A percentile compares a stretch with the other conserved stretches of the same genome.
These are phyloP conservation scores for Cutaneotrichosporon cutaneum DNA, from an alignment of 1,284 basidiomycete genomes.

Conservation along the genomic window DNA sequence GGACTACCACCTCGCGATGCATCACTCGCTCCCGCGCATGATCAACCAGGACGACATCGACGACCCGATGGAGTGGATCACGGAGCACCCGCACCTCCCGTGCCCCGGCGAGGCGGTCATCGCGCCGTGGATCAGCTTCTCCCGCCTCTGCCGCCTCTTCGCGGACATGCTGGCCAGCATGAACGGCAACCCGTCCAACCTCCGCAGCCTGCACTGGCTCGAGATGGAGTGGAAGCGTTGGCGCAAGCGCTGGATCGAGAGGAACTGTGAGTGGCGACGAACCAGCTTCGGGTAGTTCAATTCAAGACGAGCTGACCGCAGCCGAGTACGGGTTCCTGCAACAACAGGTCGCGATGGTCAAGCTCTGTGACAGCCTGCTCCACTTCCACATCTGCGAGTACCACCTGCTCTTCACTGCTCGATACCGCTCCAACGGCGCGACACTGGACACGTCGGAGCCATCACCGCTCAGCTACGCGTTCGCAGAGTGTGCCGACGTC, in stretches of 20 bases:
- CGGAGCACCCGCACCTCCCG: constrained; percentile 36
- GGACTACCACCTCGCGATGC: constrained; percentile 36
- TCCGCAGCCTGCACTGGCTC: constrained; percentile 33
- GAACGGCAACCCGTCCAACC: constrained; percentile 31
- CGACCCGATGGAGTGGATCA: constrained; percentile 34
- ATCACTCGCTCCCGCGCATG: constrained; percentile 35
- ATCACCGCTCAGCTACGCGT: constrained; percentile 24
- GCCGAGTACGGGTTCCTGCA: constrained; percentile 25
- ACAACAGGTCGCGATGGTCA: constrained; percentile 28
- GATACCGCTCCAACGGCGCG: constrained; percentile 22
- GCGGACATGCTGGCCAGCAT: constrained; percentile 33
- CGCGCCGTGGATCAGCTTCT: constrained; percentile 34
- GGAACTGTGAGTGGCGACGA: constrained; percentile 30
- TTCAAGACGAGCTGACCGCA: constrained; percentile 11
- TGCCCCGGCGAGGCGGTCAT: constrained; percentile 38
- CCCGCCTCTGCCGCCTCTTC: constrained; percentile 32
- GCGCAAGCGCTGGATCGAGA: constrained; percentile 34
- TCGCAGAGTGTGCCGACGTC: constrained; percentile 27
- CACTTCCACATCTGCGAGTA: constrained; percentile 37
- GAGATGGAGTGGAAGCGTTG: constrained; percentile 35
- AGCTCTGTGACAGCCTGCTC: constrained; percentile 26
- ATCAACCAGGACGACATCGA: constrained; percentile 31
- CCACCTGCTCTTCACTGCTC: constrained; percentile 28
- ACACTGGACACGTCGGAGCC: constrained; percentile 25
- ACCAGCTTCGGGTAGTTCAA: too few species aligned